Evolutionary conservation across 768 basidiomycete genomes (phyloP).

Genomic region (Suillus sp.): DNA sequence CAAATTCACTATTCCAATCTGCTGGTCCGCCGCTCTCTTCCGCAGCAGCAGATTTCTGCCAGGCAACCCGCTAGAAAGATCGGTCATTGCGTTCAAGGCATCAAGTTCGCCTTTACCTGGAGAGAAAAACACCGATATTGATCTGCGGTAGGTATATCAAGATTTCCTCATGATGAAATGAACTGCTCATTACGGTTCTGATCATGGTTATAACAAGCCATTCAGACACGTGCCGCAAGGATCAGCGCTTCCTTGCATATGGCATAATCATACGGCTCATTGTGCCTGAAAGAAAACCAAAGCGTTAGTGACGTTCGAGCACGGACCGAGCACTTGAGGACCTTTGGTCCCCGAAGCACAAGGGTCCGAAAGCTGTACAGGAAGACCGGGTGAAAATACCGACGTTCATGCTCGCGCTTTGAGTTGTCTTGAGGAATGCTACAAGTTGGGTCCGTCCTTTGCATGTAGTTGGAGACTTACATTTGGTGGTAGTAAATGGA

Average conservation of each 20-base stretch:
- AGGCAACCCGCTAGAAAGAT: not conserved
- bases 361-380: constrained; percentile 7
- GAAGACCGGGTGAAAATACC: constrained; percentile 1
- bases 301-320: not conserved
- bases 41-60: not conserved
- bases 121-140: not conserved
- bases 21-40: not conserved
- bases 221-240: not conserved
- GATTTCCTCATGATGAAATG: not conserved
- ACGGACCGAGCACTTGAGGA: not conserved
- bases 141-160: not conserved
- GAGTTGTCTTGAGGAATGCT: too few species aligned
- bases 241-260: not conserved
- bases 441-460: too few species aligned
- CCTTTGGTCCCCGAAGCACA: constrained; percentile 2
- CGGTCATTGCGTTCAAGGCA: not conserved
- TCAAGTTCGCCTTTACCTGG: not conserved
- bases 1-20: not conserved
- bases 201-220: not conserved
- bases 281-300: not conserved
- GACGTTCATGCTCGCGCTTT: too few species aligned
- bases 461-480: too few species aligned
- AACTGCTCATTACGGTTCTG: not conserved
- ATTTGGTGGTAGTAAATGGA: too few species aligned
- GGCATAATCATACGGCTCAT: not conserved